Evolutionary conservation across 495 filamentous ascomycete species (phyloP).

Genomic region (Hypomontagnella submonticulosa): DNA sequence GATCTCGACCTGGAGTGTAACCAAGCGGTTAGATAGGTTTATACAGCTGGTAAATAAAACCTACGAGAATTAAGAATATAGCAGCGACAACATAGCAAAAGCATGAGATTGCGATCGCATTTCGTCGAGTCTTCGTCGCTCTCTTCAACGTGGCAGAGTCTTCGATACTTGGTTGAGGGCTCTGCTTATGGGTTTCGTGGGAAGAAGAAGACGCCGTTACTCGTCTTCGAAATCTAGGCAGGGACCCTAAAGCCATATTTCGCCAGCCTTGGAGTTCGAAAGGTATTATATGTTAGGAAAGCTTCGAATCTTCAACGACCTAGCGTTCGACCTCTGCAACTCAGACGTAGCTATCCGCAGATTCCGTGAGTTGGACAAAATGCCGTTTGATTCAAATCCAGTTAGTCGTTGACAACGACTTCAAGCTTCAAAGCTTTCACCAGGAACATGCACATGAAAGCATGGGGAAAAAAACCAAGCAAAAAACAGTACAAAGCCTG

Average conservation of each 20-base stretch:
- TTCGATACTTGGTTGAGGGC: slow-evolving; percentile 17
- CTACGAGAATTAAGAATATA: slow-evolving; percentile 78
- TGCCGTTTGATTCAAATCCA: slow-evolving; percentile 5
- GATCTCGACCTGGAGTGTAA: slow-evolving; percentile 65
- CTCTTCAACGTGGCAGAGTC: slow-evolving; percentile 52
- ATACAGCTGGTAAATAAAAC: slow-evolving; percentile 13
- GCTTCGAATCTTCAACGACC: slow-evolving; percentile 5
- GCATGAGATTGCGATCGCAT: slow-evolving; percentile 68
- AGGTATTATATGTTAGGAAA: neutral
- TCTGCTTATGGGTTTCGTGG: slow-evolving; percentile 37
- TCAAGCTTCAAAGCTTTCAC: neutral
- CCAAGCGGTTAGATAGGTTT: slow-evolving; percentile 23
- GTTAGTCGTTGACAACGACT: slow-evolving; percentile 16
- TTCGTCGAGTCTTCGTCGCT: slow-evolving; percentile 66
- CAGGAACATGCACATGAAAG: slow-evolving; percentile 29
- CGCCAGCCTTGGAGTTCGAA: slow-evolving; percentile 9
- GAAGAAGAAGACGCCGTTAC: slow-evolving; percentile 23
- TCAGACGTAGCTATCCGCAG: slow-evolving; percentile 24
- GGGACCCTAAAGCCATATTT: slow-evolving; percentile 35
- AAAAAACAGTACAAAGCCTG: slow-evolving; percentile 19
- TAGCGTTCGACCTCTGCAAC: slow-evolving; percentile 5
- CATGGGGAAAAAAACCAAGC: slow-evolving; percentile 3
- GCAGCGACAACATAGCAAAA: slow-evolving; percentile 77
- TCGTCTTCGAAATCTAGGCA: slow-evolving; percentile 37
- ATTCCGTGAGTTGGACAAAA: slow-evolving; percentile 7